Conservation (phyloP, 2,329 filamentous ascomycete genomes). For the Aspergillus uvarum region DNA sequence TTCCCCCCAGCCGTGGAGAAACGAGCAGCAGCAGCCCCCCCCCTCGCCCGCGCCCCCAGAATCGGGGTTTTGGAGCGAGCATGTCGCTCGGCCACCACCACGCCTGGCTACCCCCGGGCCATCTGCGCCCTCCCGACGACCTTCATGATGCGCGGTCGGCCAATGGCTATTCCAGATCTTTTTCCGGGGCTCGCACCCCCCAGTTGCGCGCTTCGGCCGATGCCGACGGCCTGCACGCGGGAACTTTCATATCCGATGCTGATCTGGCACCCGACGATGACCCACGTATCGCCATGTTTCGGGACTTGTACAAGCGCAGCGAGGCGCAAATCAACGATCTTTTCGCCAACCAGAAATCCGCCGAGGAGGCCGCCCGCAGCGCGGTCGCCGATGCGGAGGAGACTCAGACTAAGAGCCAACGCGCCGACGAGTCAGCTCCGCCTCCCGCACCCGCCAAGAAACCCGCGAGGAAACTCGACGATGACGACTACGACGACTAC, state of each 20-base stretch:
- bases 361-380: constrained; percentile 34
- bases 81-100: constrained; percentile 70
- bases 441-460: constrained; percentile 51
- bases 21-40: constrained; percentile 30
- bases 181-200: constrained; percentile 47
- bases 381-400: constrained; percentile 52
- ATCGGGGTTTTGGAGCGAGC: constrained; percentile 49
- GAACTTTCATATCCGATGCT: constrained; percentile 49
- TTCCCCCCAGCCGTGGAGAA: constrained; percentile 44
- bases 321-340: constrained; percentile 75
- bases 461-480: constrained; percentile 72
- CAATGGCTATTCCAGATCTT: constrained; percentile 46
- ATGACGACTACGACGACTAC: constrained; percentile 71
- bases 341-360: constrained; percentile 56
- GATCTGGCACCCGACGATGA: constrained; percentile 67
- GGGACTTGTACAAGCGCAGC: constrained; percentile 71
- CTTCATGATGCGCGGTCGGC: constrained; percentile 41
- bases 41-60: constrained; percentile 46
- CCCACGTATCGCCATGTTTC: constrained; percentile 68
- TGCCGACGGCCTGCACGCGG: constrained; percentile 49
- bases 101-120: constrained; percentile 64
- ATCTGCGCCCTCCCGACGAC: constrained; percentile 64
- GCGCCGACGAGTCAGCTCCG: constrained; percentile 52
- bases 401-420: constrained; percentile 33
- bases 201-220: constrained; percentile 45